Conservation (phyloP, 306 rosid genomes). For the Carpinus viminea region DNA sequence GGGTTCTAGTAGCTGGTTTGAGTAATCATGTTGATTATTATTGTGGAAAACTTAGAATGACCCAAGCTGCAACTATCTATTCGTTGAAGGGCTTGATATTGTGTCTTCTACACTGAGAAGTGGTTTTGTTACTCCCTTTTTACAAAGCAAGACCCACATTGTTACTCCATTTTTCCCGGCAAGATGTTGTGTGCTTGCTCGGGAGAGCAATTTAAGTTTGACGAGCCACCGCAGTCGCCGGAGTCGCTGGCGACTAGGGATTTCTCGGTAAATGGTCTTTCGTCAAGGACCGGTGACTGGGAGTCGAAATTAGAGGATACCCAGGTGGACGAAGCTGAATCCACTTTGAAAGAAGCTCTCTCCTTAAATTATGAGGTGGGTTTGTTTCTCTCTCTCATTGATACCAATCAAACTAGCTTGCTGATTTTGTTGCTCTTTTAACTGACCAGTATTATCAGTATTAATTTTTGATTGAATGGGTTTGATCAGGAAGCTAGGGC, state of each 20-base stretch:
- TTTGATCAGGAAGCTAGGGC: conserved; percentile 87
- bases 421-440: conserved; percentile 2
- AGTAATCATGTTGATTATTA: background rate
- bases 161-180: too few relatives aligned
- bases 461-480: conserved; percentile 2
- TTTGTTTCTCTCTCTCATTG: conserved; percentile 5
- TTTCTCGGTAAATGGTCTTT: conserved; percentile 86
- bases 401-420: background rate
- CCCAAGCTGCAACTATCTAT: conserved; percentile 1
- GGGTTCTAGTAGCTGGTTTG: background rate
- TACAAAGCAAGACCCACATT: conserved; percentile 30
- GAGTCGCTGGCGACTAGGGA: conserved; percentile 96
- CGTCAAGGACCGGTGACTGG: conserved; percentile 90
- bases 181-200: conserved; percentile 99
- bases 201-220: conserved; percentile 89
- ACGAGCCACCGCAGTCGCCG: conserved; percentile 91
- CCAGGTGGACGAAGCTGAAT: conserved; percentile 92
- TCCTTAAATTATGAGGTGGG: conserved; percentile 90
- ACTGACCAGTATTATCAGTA: conserved; percentile 3
- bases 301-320: conserved; percentile 72
- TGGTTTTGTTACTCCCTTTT: conserved; percentile 24
- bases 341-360: conserved; percentile 86
- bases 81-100: background rate
- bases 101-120: conserved; percentile 20
- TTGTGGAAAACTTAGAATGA: background rate